phyloP scores from a whole-genome alignment of 805 yeast genomes.

The Saccharomyces jurei region DNA sequence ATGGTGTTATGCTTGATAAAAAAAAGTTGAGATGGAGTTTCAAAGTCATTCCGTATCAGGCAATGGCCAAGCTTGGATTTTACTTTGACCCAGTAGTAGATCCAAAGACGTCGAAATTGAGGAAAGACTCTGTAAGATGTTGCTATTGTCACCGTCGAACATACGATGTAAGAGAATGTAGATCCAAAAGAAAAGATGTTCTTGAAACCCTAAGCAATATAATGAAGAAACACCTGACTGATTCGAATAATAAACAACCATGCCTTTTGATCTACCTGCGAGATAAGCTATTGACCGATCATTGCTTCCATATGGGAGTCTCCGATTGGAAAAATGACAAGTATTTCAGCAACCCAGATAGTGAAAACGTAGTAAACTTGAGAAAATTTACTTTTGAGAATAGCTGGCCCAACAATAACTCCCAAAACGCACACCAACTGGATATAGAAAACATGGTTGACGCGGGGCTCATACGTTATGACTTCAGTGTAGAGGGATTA shows the following conservation, averaged over 20 bases:
- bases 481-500: constrained; percentile 39
- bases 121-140: constrained; percentile 22
- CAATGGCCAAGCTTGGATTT: constrained; percentile 24
- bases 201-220: constrained; percentile 22
- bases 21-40: constrained; percentile 26
- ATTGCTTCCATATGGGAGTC: constrained; percentile 8
- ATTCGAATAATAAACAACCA: neutral
- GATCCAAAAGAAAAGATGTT: constrained; percentile 18
- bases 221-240: constrained; percentile 14
- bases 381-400: constrained; percentile 14
- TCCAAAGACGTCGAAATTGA: constrained; percentile 3
- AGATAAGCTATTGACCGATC: constrained; percentile 20
- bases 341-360: constrained; percentile 16
- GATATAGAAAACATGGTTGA: constrained; percentile 35
- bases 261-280: constrained; percentile 17
- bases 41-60: constrained; percentile 22
- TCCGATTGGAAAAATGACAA: constrained; percentile 20
- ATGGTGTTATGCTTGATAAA: constrained; percentile 10
- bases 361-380: constrained; percentile 5
- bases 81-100: constrained; percentile 19
- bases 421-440: constrained; percentile 7
- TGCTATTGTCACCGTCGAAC: constrained; percentile 17
- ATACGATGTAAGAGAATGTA: constrained; percentile 16
- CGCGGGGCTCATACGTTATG: constrained; percentile 46
- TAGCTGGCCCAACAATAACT: constrained; percentile 21